Evolutionary conservation across 2,329 filamentous ascomycete species (phyloP).

Genomic region (Phialophora expanda): DNA sequence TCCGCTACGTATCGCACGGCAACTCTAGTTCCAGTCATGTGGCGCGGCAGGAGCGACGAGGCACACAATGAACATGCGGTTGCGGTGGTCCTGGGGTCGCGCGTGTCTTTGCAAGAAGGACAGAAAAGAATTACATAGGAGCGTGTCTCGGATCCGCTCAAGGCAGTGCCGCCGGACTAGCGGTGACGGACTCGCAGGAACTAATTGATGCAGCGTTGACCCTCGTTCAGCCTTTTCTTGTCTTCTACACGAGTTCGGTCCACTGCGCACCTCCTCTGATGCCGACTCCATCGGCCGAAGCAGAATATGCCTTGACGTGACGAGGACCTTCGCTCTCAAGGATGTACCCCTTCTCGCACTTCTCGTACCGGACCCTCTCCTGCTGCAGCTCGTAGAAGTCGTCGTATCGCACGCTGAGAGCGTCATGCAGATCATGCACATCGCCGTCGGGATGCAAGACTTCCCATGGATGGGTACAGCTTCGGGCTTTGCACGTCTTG

Average conservation of each 20-base stretch:
- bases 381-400: slow-evolving; percentile 44
- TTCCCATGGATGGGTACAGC: slow-evolving; percentile 48
- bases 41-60: not conserved
- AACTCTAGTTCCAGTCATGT: not conserved
- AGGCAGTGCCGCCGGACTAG: not conserved
- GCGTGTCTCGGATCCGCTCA: not conserved
- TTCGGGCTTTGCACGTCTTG: slow-evolving; percentile 47
- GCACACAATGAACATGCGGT: not conserved
- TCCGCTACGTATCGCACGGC: not conserved
- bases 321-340: slow-evolving; percentile 45
- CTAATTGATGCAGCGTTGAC: not conserved
- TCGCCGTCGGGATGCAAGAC: slow-evolving; percentile 44
- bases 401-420: slow-evolving; percentile 42
- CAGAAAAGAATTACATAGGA: not conserved
- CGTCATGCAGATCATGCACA: slow-evolving; percentile 44
- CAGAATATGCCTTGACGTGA: slow-evolving; percentile 18
- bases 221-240: too few species aligned
- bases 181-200: not conserved
- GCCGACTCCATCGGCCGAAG: not conserved
- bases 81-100: not conserved
- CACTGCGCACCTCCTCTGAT: slow-evolving; percentile 20
- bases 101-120: not conserved
- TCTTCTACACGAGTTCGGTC: slow-evolving; percentile 22
- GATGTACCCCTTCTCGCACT: slow-evolving; percentile 47
- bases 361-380: slow-evolving; percentile 44